Conservation (phyloP, 495 filamentous ascomycete genomes). For the Lindgomyces ingoldianus region DNA sequence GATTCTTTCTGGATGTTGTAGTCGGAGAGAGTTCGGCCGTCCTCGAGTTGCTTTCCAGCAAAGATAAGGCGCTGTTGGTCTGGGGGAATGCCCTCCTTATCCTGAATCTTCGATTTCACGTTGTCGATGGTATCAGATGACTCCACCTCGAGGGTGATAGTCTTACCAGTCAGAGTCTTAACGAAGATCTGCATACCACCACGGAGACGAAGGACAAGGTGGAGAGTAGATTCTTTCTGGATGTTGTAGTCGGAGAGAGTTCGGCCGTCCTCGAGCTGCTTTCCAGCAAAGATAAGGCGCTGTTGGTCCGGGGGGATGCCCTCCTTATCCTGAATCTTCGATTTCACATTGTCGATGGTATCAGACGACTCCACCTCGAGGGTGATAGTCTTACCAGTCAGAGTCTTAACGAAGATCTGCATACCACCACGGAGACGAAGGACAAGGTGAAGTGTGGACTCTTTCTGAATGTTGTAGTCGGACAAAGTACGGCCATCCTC, state of each 20-base stretch:
- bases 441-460: slow-evolving; percentile 68
- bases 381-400: slow-evolving; percentile 73
- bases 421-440: slow-evolving; percentile 74
- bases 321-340: slow-evolving; percentile 62
- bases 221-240: slow-evolving; percentile 97
- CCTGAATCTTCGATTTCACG: slow-evolving; percentile 90
- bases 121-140: slow-evolving; percentile 90
- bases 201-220: slow-evolving; percentile 93
- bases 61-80: slow-evolving; percentile 75
- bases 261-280: slow-evolving; percentile 87
- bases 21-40: background rate
- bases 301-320: slow-evolving; percentile 94
- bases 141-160: slow-evolving; percentile 88
- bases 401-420: slow-evolving; percentile 74
- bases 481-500: slow-evolving; percentile 71
- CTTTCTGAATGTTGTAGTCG: slow-evolving; percentile 76
- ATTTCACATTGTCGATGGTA: slow-evolving; percentile 59
- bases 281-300: slow-evolving; percentile 93
- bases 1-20: background rate
- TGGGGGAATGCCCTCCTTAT: slow-evolving; percentile 99
- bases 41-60: background rate
- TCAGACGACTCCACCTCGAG: slow-evolving; percentile 67
- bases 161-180: slow-evolving; percentile 91
- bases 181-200: slow-evolving; percentile 98
- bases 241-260: slow-evolving; percentile 99